Conservation (phyloP, 176 grass and related monocot species). For the Oryza officinalis region DNA sequence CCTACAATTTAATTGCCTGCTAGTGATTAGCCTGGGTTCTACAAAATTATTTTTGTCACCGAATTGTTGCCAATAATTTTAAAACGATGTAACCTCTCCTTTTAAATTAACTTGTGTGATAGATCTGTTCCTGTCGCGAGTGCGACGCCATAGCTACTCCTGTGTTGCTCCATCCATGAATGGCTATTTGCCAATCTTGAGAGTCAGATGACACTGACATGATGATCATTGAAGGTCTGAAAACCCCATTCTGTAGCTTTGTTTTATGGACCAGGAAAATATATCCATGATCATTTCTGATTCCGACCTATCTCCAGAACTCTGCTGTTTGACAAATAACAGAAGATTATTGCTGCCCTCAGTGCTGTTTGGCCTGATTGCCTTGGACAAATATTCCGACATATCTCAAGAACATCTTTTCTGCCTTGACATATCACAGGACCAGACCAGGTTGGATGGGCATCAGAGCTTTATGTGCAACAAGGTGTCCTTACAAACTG, state of each 20-base stretch:
- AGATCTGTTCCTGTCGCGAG: slow-evolving; percentile 33
- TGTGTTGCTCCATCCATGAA: slow-evolving; percentile 15
- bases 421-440: slow-evolving; percentile 10
- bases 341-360: neutral
- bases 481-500: slow-evolving; percentile 8
- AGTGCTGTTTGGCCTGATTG: neutral
- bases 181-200: neutral
- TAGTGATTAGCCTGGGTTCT: slow-evolving; percentile 12
- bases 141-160: slow-evolving; percentile 9
- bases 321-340: slow-evolving; percentile 25
- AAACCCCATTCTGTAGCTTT: neutral
- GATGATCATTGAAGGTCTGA: slow-evolving; percentile 20
- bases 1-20: slow-evolving; percentile 16
- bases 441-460: slow-evolving; percentile 29
- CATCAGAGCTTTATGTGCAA: slow-evolving; percentile 24
- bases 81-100: slow-evolving; percentile 36
- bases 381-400: slow-evolving; percentile 42
- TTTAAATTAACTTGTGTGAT: slow-evolving; percentile 32
- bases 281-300: slow-evolving; percentile 26
- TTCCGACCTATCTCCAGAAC: slow-evolving; percentile 11
- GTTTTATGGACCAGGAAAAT: slow-evolving; percentile 25
- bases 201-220: slow-evolving; percentile 27
- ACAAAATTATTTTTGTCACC: slow-evolving; percentile 37
- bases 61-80: neutral
- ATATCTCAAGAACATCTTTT: slow-evolving; percentile 7